These are phyloP conservation scores for Hortiboletus campestris DNA, from an alignment of 768 basidiomycete genomes.

Conservation along the genomic window DNA sequence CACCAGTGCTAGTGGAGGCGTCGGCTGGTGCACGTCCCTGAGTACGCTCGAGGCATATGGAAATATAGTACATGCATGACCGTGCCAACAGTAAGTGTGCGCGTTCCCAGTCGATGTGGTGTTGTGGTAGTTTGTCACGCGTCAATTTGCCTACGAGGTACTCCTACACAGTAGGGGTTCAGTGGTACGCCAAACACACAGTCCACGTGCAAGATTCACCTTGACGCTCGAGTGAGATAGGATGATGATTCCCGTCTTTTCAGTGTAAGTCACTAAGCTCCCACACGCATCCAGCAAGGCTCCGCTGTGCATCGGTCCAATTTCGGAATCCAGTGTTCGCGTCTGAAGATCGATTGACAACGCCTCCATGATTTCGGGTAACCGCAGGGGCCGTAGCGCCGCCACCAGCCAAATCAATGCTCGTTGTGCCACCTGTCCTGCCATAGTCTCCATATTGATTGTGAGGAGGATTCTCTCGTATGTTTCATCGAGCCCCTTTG, in stretches of 20 bases:
- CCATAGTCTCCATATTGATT: neutral
- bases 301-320: slow-evolving; percentile 3
- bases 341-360: slow-evolving; percentile 1
- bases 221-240: slow-evolving; percentile 5
- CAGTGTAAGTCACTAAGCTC: slow-evolving; percentile 3
- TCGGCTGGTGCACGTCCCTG: neutral
- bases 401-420: slow-evolving; percentile 2
- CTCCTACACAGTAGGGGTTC: neutral
- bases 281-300: slow-evolving; percentile 6
- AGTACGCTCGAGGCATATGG: neutral
- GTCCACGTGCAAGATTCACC: neutral
- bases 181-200: neutral
- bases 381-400: neutral
- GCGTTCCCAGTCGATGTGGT: neutral
- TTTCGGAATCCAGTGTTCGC: neutral
- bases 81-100: neutral
- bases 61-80: slow-evolving; percentile 5
- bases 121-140: neutral
- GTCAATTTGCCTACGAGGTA: neutral
- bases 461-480: slow-evolving; percentile 4
- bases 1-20: neutral
- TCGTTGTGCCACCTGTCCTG: neutral
- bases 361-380: neutral
- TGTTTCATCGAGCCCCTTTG: neutral
- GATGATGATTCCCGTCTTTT: neutral